Conservation (phyloP, 371 early-diverging fungal species). For the Mucor sp. region DNA sequence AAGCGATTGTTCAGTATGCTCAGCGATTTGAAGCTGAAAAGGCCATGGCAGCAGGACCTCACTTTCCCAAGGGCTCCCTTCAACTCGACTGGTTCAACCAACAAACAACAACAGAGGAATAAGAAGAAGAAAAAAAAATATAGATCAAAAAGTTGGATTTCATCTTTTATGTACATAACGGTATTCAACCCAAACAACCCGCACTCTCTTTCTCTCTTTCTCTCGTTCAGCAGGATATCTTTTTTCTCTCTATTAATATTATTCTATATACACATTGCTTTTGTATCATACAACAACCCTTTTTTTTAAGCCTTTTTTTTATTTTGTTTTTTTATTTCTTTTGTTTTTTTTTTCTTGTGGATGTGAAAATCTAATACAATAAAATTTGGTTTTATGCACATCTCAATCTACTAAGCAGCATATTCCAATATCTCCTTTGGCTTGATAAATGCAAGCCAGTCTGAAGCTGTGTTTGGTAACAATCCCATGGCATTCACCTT, state of each 20-base stretch:
- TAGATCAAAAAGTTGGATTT: background rate
- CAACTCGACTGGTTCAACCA: constrained; percentile 26
- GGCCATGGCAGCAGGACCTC: constrained; percentile 32
- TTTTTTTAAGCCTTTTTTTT: background rate
- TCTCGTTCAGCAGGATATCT: background rate
- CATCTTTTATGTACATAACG: constrained; percentile 5
- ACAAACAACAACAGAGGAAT: constrained; percentile 4
- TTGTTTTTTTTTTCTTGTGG: constrained; percentile 1
- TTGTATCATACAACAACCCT: background rate
- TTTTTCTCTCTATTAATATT: background rate
- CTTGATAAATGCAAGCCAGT: constrained; percentile 93
- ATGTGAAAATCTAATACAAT: background rate
- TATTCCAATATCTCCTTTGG: constrained; percentile 61
- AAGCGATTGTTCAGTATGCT: constrained; percentile 31
- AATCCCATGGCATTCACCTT: constrained; percentile 94
- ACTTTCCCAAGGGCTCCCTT: constrained; percentile 26
- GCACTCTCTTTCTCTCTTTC: background rate
- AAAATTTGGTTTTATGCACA: background rate
- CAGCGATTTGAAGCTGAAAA: constrained; percentile 52
- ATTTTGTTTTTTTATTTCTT: constrained; percentile 3
- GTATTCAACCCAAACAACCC: background rate
- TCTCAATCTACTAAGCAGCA: constrained; percentile 11
- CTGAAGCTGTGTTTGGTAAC: constrained; percentile 90
- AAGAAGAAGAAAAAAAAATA: constrained; percentile 8
- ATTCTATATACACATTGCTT: constrained; percentile 1